These are phyloP conservation scores for Lichtheimia ramosa DNA, from an alignment of 371 early-diverging fungal genomes.

Conservation along the genomic window DNA sequence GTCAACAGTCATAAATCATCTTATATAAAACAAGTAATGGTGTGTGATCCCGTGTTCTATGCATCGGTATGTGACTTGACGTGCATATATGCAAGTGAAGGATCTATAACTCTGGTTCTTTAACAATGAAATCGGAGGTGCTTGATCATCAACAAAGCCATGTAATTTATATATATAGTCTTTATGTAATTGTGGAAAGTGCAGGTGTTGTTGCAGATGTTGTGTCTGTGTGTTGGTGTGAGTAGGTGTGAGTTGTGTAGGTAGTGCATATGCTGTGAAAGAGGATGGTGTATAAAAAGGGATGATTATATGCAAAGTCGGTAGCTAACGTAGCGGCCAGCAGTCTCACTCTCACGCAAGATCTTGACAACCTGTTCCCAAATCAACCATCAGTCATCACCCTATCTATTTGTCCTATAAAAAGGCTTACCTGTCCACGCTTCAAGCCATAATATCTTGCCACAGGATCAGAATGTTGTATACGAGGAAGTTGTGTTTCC, in stretches of 20 bases:
- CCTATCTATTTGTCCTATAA: background rate
- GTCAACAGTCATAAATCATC: no score
- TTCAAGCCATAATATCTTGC: slow-evolving; percentile 97
- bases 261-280: no score
- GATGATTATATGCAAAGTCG: slow-evolving; percentile 77
- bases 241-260: background rate
- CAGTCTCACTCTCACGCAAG: slow-evolving; percentile 94
- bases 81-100: no score
- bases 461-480: slow-evolving; percentile 91
- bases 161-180: no score
- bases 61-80: background rate
- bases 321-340: slow-evolving; percentile 95
- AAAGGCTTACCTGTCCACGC: slow-evolving; percentile 93
- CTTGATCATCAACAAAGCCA: background rate
- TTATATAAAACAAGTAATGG: background rate
- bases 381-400: background rate
- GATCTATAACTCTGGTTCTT: no score
- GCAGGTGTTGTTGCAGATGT: background rate
- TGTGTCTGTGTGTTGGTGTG: background rate
- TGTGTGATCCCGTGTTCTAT: background rate
- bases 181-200: no score
- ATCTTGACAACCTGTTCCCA: slow-evolving; percentile 88
- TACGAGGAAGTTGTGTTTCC: slow-evolving; percentile 96
- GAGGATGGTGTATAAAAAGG: background rate
- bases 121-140: no score